Conservation (phyloP, 2,329 filamentous ascomycete species). For the Aspergillus sp. region DNA sequence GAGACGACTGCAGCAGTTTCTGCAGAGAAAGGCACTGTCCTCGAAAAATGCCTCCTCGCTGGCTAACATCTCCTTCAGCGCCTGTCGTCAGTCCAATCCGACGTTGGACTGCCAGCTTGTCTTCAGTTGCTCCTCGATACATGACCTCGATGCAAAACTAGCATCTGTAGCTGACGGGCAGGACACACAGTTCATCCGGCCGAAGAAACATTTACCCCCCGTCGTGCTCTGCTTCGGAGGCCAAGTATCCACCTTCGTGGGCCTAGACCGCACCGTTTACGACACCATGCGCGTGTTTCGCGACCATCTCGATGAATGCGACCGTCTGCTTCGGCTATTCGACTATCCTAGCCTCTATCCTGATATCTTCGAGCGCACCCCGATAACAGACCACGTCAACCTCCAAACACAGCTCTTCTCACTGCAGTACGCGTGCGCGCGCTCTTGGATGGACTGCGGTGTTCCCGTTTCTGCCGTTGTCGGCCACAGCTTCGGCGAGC, state of each 20-base stretch:
- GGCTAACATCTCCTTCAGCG: constrained; percentile 20
- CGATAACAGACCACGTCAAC: constrained; percentile 16
- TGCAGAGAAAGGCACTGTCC: not conserved
- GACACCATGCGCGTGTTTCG: constrained; percentile 28
- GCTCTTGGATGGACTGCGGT: constrained; percentile 42
- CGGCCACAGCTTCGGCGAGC: constrained; percentile 43
- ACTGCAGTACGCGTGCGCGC: constrained; percentile 41
- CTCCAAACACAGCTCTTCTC: constrained; percentile 44
- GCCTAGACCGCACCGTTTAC: constrained; percentile 30
- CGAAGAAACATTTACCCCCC: constrained; percentile 9
- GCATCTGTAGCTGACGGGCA: constrained; percentile 5
- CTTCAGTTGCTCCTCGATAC: constrained; percentile 16
- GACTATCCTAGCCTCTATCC: constrained; percentile 29
- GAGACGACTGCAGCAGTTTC: constrained; percentile 3
- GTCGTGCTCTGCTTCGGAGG: constrained; percentile 45
- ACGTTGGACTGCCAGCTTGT: constrained; percentile 12
- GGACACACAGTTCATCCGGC: not conserved
- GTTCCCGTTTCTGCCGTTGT: constrained; percentile 35
- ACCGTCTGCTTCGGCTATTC: constrained; percentile 26
- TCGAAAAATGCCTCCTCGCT: not conserved
- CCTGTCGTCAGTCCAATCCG: constrained; percentile 22
- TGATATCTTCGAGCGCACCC: constrained; percentile 29
- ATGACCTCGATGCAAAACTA: constrained; percentile 13
- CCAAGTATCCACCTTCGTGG: constrained; percentile 33
- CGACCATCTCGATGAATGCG: constrained; percentile 39